phyloP scores from a whole-genome alignment of 1,284 basidiomycete genomes.

The Ganoderma meredithae region DNA sequence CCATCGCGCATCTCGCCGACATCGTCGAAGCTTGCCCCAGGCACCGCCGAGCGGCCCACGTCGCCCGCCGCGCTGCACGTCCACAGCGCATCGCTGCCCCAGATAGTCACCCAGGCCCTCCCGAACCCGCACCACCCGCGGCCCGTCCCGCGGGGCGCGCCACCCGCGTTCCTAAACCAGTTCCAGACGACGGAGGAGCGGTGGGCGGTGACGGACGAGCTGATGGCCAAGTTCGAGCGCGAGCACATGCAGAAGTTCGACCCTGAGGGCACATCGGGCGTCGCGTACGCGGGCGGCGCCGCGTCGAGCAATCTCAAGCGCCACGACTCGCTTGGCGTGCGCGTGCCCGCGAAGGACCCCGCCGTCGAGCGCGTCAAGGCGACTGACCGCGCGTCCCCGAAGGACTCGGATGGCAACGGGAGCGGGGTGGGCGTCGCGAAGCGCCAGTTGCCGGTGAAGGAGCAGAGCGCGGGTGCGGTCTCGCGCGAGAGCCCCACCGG shows the following conservation, averaged over 20 bases:
- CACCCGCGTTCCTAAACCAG: conserved; percentile 60
- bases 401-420: conserved; percentile 50
- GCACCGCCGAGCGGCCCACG: conserved; percentile 42
- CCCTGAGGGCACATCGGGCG: conserved; percentile 52
- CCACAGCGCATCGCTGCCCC: conserved; percentile 43
- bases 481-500: conserved; percentile 54
- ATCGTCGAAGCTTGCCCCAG: conserved; percentile 50
- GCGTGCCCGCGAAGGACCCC: conserved; percentile 56
- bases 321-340: conserved; percentile 30
- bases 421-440: conserved; percentile 34
- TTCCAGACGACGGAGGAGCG: conserved; percentile 60
- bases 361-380: conserved; percentile 62
- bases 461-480: neutral
- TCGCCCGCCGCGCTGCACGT: conserved; percentile 42
- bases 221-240: conserved; percentile 73
- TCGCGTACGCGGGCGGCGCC: conserved; percentile 61
- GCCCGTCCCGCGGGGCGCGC: conserved; percentile 59
- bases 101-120: conserved; percentile 38
- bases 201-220: conserved; percentile 72
- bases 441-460: conserved; percentile 37
- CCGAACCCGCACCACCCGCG: conserved; percentile 60
- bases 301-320: conserved; percentile 42
- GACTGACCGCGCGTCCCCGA: conserved; percentile 60
- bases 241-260: conserved; percentile 34
- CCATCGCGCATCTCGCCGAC: conserved; percentile 46